Conservation (phyloP, 257 asterid species). For the Salvia miltiorrhiza region DNA sequence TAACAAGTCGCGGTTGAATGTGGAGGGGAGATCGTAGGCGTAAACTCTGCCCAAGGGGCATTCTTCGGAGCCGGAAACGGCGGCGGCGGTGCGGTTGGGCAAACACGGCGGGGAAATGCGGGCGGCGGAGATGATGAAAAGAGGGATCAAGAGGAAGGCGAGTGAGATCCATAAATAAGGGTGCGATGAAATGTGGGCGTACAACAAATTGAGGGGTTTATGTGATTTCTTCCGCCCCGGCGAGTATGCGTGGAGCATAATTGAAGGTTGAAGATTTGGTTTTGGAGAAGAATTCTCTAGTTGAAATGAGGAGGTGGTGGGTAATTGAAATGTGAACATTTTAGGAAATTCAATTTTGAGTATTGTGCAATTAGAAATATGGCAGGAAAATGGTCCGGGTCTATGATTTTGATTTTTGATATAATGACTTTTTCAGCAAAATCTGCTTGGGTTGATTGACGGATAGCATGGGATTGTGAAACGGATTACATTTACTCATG, state of each 20-base stretch:
- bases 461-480: neutral
- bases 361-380: neutral
- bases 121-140: slow-evolving; percentile 23
- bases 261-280: neutral
- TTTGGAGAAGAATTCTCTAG: neutral
- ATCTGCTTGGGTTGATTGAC: neutral
- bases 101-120: slow-evolving; percentile 31
- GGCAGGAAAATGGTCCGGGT: neutral
- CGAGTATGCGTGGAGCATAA: slow-evolving; percentile 21
- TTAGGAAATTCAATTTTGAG: neutral
- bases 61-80: too few relatives aligned
- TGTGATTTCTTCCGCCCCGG: slow-evolving; percentile 23
- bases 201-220: slow-evolving; percentile 11
- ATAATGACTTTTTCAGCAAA: neutral
- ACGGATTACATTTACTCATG: too few relatives aligned
- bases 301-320: neutral
- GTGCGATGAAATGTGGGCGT: slow-evolving; percentile 26
- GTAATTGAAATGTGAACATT: neutral
- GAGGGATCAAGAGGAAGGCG: slow-evolving; percentile 27
- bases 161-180: slow-evolving; percentile 35
- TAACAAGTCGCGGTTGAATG: slow-evolving; percentile 38
- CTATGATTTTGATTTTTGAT: neutral
- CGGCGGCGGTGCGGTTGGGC: slow-evolving; percentile 19
- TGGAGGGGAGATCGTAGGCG: slow-evolving; percentile 45
- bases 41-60: slow-evolving; percentile 49